phyloP scores from a whole-genome alignment of 352 stramenopile genomes.

The Albugo candida region DNA sequence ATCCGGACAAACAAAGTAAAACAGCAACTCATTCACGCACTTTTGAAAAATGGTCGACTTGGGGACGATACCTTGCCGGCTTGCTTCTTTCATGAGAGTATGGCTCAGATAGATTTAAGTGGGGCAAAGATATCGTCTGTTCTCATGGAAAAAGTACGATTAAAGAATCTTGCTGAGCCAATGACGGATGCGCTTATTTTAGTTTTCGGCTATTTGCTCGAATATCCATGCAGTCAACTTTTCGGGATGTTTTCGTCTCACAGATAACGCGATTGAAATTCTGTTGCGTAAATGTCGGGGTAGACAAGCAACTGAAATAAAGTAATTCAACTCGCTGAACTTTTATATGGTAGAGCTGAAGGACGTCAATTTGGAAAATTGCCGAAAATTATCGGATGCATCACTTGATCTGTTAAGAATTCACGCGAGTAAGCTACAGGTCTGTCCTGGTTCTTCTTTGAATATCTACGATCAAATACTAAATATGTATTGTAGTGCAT shows the following conservation, averaged over 20 bases:
- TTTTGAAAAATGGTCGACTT: conserved; percentile 50
- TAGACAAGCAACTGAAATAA: conserved; percentile 9
- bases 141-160: conserved; percentile 41
- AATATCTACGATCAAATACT: not conserved
- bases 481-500: conserved; percentile 28
- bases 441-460: conserved; percentile 5
- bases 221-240: conserved; percentile 78
- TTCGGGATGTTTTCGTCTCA: conserved; percentile 74
- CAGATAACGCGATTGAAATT: conserved; percentile 63
- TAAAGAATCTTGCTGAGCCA: not conserved
- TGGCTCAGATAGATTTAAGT: conserved; percentile 72
- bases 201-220: conserved; percentile 55
- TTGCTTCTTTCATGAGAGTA: conserved; percentile 70
- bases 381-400: conserved; percentile 67
- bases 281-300: conserved; percentile 63
- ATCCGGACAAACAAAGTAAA: conserved; percentile 71
- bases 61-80: conserved; percentile 65
- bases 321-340: not conserved
- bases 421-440: conserved; percentile 59
- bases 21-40: conserved; percentile 64
- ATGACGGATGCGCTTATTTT: not conserved
- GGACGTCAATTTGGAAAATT: conserved; percentile 79
- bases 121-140: conserved; percentile 65
- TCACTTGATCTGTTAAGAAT: conserved; percentile 64
- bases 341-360: conserved; percentile 41